A percentile compares a stretch with the other conserved stretches of the same genome.
These are phyloP conservation scores for Aphanomyces stellatus DNA, from an alignment of 352 stramenopile genomes.

Conservation along the genomic window DNA sequence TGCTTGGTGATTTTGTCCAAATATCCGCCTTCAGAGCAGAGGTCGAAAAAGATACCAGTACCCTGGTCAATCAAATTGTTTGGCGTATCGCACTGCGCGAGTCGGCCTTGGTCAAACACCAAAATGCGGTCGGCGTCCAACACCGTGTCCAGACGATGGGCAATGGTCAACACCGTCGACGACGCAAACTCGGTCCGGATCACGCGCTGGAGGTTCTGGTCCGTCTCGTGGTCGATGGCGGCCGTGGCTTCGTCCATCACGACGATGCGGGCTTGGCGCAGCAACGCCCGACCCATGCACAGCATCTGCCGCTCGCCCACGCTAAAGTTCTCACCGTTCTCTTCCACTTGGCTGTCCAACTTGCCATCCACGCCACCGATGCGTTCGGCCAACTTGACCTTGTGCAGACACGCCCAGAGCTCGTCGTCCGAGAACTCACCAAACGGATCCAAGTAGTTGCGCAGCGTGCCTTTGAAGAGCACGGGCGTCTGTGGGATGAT, in stretches of 20 bases:
- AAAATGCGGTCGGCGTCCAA: slow-evolving; percentile 88
- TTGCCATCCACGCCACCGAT: slow-evolving; percentile 3
- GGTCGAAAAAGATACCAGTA: slow-evolving; percentile 7
- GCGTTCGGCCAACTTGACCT: slow-evolving; percentile 39
- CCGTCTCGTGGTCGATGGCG: slow-evolving; percentile 50
- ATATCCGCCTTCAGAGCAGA: background rate
- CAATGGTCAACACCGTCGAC: slow-evolving; percentile 88
- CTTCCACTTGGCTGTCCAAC: slow-evolving; percentile 52
- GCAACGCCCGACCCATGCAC: slow-evolving; percentile 73
- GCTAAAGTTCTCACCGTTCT: slow-evolving; percentile 80
- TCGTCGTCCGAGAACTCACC: slow-evolving; percentile 44
- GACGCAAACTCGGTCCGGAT: slow-evolving; percentile 53
- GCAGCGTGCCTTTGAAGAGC: slow-evolving; percentile 72
- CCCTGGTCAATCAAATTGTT: slow-evolving; percentile 32
- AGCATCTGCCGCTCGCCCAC: slow-evolving; percentile 85
- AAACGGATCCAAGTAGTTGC: slow-evolving; percentile 81
- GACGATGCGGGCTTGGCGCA: slow-evolving; percentile 77
- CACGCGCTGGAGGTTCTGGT: slow-evolving; percentile 25
- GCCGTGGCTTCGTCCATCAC: slow-evolving; percentile 80
- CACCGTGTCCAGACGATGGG: slow-evolving; percentile 92
- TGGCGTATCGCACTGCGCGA: slow-evolving; percentile 58
- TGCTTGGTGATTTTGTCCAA: background rate
- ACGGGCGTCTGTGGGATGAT: slow-evolving; percentile 82
- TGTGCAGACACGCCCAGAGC: slow-evolving; percentile 46
- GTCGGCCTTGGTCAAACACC: slow-evolving; percentile 75